Base-by-base conservation (phyloP, 2,329 filamentous ascomycete genomes). In the Aspergillus persii region DNA sequence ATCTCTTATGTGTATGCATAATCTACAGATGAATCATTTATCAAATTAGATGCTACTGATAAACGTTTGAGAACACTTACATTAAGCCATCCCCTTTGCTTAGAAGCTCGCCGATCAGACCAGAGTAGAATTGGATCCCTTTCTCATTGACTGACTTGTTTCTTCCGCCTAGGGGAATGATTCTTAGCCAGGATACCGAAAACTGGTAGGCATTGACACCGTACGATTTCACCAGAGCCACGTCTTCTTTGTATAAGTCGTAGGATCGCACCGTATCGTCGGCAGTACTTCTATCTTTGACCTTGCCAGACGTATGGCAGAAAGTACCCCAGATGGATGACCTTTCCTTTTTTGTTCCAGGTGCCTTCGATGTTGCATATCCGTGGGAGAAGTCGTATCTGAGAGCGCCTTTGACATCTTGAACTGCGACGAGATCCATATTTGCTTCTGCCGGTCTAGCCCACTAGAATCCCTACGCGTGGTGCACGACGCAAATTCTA, bases 301-400 rank as follows among this genome's bases (percentile, higher is more conserved):
- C 90, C 77, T 92, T 93, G 68, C 89, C 89, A 8, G 88, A 85
- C 55, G 84, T 87, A 60, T 83, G 83, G 73, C 88, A 90, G 80
- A 93, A 94, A 26, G 83, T 87, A 76, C 94, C 91, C 90, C 90
- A 94, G 75, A 93, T 93, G 62, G 88, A 90, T 56, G 85, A 30
- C 84, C 89, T 66, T 90, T 89, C 90, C 90, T 71, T 92, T 90
- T 70, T 87, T 83, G 50, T 89, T 80, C 59, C 83, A 80, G 54
- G 87, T 85, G 57, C 91, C 91, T 79, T 95, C 91, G 66, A 94
- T 88, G 69, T 72, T 8, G 69, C 69, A 48, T 68, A 72, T 5
- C 70, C 70, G 7, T 70, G 68, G 30, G 64, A 71, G 56, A 72
- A 72, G 47, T 71, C 68, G 3, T 56, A 58, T 4, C 68, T 61